phyloP scores from a whole-genome alignment of 306 rosid species.

The Alnus glutinosa region DNA sequence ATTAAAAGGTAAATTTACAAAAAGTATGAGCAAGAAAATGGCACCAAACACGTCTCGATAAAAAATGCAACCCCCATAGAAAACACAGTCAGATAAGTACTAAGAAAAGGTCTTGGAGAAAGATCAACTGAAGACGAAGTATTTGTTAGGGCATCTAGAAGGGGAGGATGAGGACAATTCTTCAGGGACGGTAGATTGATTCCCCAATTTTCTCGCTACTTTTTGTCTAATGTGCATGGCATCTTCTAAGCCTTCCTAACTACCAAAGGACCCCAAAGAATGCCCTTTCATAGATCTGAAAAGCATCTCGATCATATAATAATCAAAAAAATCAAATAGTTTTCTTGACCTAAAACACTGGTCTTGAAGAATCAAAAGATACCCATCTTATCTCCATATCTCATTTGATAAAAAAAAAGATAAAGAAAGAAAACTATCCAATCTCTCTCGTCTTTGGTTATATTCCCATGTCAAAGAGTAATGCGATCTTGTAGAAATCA shows the following conservation, averaged over 20 bases:
- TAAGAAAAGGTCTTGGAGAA: constrained; percentile 35
- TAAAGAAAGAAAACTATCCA: neutral
- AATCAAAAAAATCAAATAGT: constrained; percentile 41
- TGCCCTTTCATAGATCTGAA: constrained; percentile 35
- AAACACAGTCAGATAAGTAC: constrained; percentile 7
- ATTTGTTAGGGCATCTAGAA: constrained; percentile 22
- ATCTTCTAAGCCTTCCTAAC: constrained; percentile 60
- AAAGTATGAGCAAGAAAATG: no score
- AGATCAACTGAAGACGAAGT: neutral
- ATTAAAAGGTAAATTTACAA: no score
- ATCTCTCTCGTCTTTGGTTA: constrained; percentile 36
- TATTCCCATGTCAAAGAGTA: constrained; percentile 34
- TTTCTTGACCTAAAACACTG: constrained; percentile 50
- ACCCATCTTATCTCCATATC: constrained; percentile 51
- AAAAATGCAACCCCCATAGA: neutral
- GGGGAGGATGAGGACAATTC: constrained; percentile 32
- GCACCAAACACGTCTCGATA: neutral
- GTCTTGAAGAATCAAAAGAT: constrained; percentile 63
- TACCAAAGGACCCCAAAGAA: constrained; percentile 43
- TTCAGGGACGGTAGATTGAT: constrained; percentile 73
- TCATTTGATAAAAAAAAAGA: neutral
- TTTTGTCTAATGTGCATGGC: constrained; percentile 66
- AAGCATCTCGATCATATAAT: constrained; percentile 24
- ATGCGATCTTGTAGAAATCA: no score
- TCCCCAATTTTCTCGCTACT: constrained; percentile 63